Evolutionary conservation across 2,329 filamentous ascomycete genomes (phyloP).

Genomic region (Botryotinia convoluta): DNA sequence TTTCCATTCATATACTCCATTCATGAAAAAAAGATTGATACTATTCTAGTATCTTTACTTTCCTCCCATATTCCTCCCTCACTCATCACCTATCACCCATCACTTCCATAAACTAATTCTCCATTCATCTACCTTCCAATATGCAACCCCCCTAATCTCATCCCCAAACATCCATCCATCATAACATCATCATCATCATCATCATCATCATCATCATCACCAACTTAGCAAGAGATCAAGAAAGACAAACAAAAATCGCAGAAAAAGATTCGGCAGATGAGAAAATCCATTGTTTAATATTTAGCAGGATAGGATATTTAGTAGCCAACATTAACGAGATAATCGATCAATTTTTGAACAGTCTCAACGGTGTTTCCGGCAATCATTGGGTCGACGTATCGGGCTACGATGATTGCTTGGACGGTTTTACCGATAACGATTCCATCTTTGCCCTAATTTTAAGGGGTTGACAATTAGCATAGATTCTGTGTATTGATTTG

Average conservation of each 20-base stretch:
- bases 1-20: not conserved
- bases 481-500: not conserved
- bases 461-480: conserved; percentile 6
- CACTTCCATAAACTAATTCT: not conserved
- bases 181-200: not conserved
- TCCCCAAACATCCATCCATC: not conserved
- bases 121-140: not conserved
- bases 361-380: conserved; percentile 75
- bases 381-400: conserved; percentile 73
- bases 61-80: not conserved
- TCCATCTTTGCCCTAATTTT: conserved; percentile 69
- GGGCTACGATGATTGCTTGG: conserved; percentile 83
- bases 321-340: conserved; percentile 71
- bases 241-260: not conserved
- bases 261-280: conserved; percentile 1
- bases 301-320: conserved; percentile 44
- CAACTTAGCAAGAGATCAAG: not conserved
- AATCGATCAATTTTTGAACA: conserved; percentile 82
- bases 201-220: not conserved
- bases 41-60: conserved; percentile 13
- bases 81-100: not conserved
- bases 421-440: conserved; percentile 81
- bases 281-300: conserved; percentile 12
- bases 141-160: not conserved
- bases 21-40: conserved; percentile 5